Base-by-base conservation (phyloP, 2,329 filamentous ascomycete genomes). In the Zalaria sp. region DNA sequence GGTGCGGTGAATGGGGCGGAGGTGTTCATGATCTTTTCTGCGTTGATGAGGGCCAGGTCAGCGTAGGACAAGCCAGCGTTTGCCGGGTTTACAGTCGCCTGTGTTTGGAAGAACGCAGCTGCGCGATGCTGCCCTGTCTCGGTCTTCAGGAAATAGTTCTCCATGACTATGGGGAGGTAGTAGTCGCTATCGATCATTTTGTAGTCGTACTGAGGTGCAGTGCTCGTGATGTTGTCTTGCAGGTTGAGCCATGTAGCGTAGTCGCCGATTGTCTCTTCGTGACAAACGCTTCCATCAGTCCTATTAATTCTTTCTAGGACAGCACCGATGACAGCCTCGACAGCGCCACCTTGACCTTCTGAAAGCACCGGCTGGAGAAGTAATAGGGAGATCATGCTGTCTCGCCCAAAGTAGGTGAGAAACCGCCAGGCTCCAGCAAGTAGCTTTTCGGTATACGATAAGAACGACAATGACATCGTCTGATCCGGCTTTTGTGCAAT, bases 401-500 rank as follows among this genome's bases (percentile, higher is more conserved):
- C 77, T 7, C 77, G 68, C 0, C 76, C 77, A 57, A 81, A 81
- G 51, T 81, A 81, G 0, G 77, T 81, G 36, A 81, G 55, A 49
- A 80, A 81, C 1, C 75, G 62, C 77, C 76, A 81, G 3, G 73
- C 75, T 7, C 77, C 77, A 2, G 78, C 77, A 2, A 79, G 61
- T 0, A 81, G 61, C 48, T 81, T 81, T 28, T 74, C 62, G 0
- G 65, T 71, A 47, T 80, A 81, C 0, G 77, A 80, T 3, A 81
- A 59, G 55, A 81, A 81, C 0, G 75, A 73, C 0, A 81, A 57
- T 0, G 75, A 73, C 0, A 62, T 63, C 1, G 68, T 65, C 41
- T 73, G 64, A 34, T 65, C 66, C 0, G 64, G 56, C 27, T 68
- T 57, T 36, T 72, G 56, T 0, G 56, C 46, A 26, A 72, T 66